Percentiles rank a stretch among this genome's conserved stretches.
These are phyloP conservation scores for Reticulascus tulasneorum DNA, from an alignment of 2,329 filamentous ascomycete species.

Conservation along the genomic window DNA sequence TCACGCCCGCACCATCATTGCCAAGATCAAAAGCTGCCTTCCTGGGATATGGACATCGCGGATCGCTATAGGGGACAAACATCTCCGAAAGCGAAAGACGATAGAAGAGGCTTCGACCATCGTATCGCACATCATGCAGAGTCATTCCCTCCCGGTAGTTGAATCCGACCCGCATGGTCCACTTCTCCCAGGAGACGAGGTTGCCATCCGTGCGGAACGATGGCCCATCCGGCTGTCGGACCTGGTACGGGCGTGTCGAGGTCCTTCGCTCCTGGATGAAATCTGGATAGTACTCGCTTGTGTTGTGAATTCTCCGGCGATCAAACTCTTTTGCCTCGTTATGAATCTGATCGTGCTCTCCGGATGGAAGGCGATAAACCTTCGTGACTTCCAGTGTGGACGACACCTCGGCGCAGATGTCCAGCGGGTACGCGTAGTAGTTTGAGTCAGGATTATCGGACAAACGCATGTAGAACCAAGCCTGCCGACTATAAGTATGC, in stretches of 20 bases:
- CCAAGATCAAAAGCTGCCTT: slow-evolving; percentile 71
- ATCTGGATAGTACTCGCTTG: slow-evolving; percentile 27
- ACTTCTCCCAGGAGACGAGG: slow-evolving; percentile 57
- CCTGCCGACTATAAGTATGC: not conserved
- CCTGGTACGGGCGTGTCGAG: slow-evolving; percentile 33
- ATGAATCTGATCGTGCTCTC: slow-evolving; percentile 33
- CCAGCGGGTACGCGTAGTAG: slow-evolving; percentile 54
- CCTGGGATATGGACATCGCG: slow-evolving; percentile 57
- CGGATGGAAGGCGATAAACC: slow-evolving; percentile 43
- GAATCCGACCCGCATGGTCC: slow-evolving; percentile 65
- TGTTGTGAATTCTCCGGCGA: slow-evolving; percentile 32
- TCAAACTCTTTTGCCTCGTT: slow-evolving; percentile 32
- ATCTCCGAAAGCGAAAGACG: slow-evolving; percentile 65
- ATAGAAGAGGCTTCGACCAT: slow-evolving; percentile 64
- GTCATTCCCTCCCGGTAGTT: slow-evolving; percentile 67
- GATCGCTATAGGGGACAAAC: slow-evolving; percentile 66
- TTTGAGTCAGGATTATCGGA: slow-evolving; percentile 43
- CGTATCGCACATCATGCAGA: slow-evolving; percentile 65
- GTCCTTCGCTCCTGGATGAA: slow-evolving; percentile 18
- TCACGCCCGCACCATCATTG: slow-evolving; percentile 60
- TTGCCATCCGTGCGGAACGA: slow-evolving; percentile 40
- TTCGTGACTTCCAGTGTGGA: slow-evolving; percentile 45
- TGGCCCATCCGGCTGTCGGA: slow-evolving; percentile 31
- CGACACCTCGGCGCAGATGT: slow-evolving; percentile 48
- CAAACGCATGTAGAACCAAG: slow-evolving; percentile 21